Percentiles rank a stretch among this genome's conserved stretches.
phyloP scores from a whole-genome alignment of 1,284 basidiomycete species.

The Irpex sp. region DNA sequence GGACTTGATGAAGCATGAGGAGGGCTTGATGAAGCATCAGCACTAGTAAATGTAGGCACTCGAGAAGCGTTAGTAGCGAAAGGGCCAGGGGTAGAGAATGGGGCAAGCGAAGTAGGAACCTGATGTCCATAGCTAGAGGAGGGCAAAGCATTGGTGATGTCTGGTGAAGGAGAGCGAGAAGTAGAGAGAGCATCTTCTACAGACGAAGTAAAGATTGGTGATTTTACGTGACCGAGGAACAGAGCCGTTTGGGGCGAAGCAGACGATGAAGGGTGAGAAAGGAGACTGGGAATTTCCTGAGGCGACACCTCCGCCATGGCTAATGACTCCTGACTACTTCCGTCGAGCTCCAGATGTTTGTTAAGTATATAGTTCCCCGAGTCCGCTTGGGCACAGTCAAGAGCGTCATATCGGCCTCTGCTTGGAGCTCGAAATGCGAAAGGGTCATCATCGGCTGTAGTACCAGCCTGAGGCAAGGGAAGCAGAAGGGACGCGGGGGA shows the following conservation, averaged over 20 bases:
- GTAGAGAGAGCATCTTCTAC: too few relatives aligned
- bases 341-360: background rate
- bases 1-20: background rate
- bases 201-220: background rate
- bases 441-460: constrained; percentile 4
- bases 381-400: background rate
- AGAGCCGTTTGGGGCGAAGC: constrained; percentile 19
- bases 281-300: background rate
- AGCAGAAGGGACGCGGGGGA: background rate
- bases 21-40: background rate
- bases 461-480: background rate
- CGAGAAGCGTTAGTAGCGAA: background rate
- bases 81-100: constrained; percentile 15
- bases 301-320: background rate
- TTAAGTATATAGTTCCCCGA: background rate
- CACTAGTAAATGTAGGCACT: background rate
- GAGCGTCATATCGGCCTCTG: background rate
- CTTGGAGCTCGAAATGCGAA: constrained; percentile 16
- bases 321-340: background rate
- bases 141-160: too few relatives aligned
- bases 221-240: background rate
- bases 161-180: too few relatives aligned
- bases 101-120: background rate
- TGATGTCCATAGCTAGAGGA: too few relatives aligned
- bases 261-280: background rate